These are phyloP conservation scores for Hamigera avellanea DNA, from an alignment of 495 filamentous ascomycete genomes.

Conservation along the genomic window DNA sequence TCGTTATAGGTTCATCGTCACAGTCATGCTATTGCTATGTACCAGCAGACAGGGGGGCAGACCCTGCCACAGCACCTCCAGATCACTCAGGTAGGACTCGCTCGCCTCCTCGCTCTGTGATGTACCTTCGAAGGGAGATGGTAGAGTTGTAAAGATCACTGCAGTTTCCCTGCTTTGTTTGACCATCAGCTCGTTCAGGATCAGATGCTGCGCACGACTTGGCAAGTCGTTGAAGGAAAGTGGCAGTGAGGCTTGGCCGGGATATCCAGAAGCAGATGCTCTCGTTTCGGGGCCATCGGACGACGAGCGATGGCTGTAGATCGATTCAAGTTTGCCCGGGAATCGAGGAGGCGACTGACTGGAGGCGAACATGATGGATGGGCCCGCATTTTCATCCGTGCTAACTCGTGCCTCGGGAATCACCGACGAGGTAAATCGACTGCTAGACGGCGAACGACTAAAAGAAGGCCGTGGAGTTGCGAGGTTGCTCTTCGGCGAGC, in stretches of 20 bases:
- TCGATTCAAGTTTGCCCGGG: conserved; percentile 31
- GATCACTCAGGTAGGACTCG: conserved; percentile 58
- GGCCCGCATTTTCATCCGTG: conserved; percentile 49
- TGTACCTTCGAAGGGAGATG: conserved; percentile 66
- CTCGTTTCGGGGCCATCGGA: conserved; percentile 11
- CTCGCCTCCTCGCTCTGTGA: conserved; percentile 56
- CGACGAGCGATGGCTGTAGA: conserved; percentile 35
- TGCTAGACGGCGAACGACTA: conserved; percentile 27
- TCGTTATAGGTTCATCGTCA: conserved; percentile 66
- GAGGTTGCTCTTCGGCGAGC: conserved; percentile 22
- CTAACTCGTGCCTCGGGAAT: conserved; percentile 62
- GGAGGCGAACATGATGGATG: conserved; percentile 70
- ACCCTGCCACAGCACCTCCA: conserved; percentile 62
- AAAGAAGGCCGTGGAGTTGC: conserved; percentile 14
- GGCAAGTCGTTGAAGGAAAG: conserved; percentile 81
- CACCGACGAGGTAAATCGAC: conserved; percentile 61
- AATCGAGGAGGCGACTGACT: conserved; percentile 30
- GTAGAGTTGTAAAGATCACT: conserved; percentile 72
- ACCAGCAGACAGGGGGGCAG: conserved; percentile 63
- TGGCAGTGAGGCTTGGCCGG: conserved; percentile 44
- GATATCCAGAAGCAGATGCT: conserved; percentile 35
- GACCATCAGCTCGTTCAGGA: conserved; percentile 72
- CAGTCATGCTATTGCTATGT: conserved; percentile 86
- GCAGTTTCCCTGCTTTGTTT: conserved; percentile 61
- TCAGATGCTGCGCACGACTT: conserved; percentile 71